phyloP scores from a whole-genome alignment of 257 asterid genomes.

The Echites panduratus region DNA sequence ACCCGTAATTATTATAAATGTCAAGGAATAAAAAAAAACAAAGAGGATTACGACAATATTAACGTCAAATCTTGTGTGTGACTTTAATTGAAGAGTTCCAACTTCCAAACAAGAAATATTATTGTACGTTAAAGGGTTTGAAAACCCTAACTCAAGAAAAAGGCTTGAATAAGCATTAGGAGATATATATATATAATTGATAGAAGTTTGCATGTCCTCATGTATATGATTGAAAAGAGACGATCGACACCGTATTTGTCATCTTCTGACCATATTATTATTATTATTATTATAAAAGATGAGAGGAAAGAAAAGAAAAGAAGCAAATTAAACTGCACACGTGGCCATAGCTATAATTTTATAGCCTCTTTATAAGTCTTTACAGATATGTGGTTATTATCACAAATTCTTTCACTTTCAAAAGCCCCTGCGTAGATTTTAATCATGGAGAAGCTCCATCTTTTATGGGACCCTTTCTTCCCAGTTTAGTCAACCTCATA shows the following conservation, averaged over 20 bases:
- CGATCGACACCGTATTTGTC: neutral
- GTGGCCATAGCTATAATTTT: slow-evolving; percentile 14
- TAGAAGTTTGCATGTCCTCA: neutral
- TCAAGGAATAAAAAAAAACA: neutral
- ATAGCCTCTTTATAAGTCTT: neutral
- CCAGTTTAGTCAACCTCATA: slow-evolving; percentile 19
- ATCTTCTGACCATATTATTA: neutral
- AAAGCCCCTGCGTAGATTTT: neutral
- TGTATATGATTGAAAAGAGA: slow-evolving; percentile 9
- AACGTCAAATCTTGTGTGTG: neutral
- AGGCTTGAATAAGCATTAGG: neutral
- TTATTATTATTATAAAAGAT: too few species aligned
- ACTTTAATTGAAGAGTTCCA: neutral
- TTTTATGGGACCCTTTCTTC: slow-evolving; percentile 5
- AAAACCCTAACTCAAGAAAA: neutral
- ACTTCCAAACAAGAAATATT: too few species aligned
- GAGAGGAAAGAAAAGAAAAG: too few species aligned
- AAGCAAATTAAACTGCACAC: slow-evolving; percentile 6
- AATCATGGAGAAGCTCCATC: slow-evolving; percentile 11
- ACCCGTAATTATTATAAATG: too few species aligned
- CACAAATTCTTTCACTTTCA: slow-evolving; percentile 9
- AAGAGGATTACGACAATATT: neutral
- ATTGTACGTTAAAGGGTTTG: neutral
- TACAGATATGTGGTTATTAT: slow-evolving; percentile 7
- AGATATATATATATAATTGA: neutral